phyloP scores from a whole-genome alignment of 169 alveolate species.

The Plasmodium cynomolgi region DNA sequence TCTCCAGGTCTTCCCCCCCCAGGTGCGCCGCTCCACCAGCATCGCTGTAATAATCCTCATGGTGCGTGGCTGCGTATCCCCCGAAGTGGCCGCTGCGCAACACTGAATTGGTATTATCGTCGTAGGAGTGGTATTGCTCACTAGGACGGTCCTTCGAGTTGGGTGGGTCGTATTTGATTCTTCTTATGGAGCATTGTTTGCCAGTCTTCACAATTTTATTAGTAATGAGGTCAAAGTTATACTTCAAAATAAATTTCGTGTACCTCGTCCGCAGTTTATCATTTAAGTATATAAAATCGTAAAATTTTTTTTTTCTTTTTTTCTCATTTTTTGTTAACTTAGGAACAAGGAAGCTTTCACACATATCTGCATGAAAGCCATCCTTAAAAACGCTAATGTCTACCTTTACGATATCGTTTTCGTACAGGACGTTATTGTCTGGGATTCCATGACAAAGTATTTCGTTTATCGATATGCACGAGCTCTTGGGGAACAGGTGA shows the following conservation, averaged over 20 bases:
- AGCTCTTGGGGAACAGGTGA: constrained; percentile 82
- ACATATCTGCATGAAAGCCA: constrained; percentile 84
- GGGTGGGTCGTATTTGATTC: constrained; percentile 30
- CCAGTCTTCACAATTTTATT: constrained; percentile 33
- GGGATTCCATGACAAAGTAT: constrained; percentile 85
- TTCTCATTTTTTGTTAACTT: constrained; percentile 21
- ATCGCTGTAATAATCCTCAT: neutral
- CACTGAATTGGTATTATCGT: constrained; percentile 30
- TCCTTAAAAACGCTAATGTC: constrained; percentile 81
- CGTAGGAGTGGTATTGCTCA: neutral
- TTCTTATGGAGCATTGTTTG: neutral
- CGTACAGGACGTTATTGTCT: constrained; percentile 79
- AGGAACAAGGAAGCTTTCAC: constrained; percentile 81
- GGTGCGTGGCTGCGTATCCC: neutral
- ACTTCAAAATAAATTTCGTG: constrained; percentile 43
- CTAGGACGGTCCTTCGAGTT: constrained; percentile 10
- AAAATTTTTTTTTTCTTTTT: constrained; percentile 46
- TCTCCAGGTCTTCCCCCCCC: neutral
- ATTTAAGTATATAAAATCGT: constrained; percentile 58
- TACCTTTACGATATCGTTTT: constrained; percentile 81
- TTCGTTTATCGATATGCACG: constrained; percentile 82
- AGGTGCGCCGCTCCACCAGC: too few relatives aligned
- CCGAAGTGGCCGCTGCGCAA: neutral
- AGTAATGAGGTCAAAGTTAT: constrained; percentile 29
- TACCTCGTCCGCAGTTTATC: constrained; percentile 17